phyloP scores from a whole-genome alignment of 1,284 basidiomycete species.

The Apiotrichum gracile region DNA sequence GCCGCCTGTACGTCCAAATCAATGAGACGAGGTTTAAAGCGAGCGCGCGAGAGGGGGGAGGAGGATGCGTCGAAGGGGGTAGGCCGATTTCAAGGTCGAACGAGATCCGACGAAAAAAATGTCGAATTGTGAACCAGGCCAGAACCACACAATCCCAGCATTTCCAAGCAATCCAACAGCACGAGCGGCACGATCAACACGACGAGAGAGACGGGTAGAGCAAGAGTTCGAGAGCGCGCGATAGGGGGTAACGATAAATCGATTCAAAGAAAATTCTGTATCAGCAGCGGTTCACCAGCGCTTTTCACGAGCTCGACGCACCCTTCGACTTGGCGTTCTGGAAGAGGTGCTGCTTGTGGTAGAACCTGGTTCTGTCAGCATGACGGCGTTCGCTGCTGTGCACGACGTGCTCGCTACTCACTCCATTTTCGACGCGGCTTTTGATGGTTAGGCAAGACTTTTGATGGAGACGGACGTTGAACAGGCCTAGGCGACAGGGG shows the following conservation, averaged over 20 bases:
- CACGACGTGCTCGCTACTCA: too few relatives aligned
- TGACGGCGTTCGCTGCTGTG: too few relatives aligned
- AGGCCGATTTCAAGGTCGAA: background rate
- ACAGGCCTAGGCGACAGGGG: too few relatives aligned
- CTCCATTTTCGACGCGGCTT: too few relatives aligned
- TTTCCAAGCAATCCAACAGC: too few relatives aligned
- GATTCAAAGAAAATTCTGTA: background rate
- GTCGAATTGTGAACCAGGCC: background rate
- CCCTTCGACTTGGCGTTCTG: conserved; percentile 92
- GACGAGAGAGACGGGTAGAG: too few relatives aligned
- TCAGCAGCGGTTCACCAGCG: background rate
- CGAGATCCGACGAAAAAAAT: background rate
- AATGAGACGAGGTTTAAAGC: background rate
- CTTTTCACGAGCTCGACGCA: conserved; percentile 57
- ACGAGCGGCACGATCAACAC: too few relatives aligned
- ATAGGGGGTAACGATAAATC: background rate
- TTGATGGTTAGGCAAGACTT: too few relatives aligned
- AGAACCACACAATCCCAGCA: background rate
- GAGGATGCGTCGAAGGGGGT: background rate
- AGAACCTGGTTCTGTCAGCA: conserved; percentile 40
- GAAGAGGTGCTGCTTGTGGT: conserved; percentile 97
- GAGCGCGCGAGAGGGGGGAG: background rate
- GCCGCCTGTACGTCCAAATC: conserved; percentile 53
- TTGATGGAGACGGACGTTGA: too few relatives aligned
- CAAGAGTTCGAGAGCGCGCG: background rate